Percentiles rank a stretch among this genome's conserved stretches.
phyloP scores from a whole-genome alignment of 441 rosid genomes.

The Corymbia citriodora region DNA sequence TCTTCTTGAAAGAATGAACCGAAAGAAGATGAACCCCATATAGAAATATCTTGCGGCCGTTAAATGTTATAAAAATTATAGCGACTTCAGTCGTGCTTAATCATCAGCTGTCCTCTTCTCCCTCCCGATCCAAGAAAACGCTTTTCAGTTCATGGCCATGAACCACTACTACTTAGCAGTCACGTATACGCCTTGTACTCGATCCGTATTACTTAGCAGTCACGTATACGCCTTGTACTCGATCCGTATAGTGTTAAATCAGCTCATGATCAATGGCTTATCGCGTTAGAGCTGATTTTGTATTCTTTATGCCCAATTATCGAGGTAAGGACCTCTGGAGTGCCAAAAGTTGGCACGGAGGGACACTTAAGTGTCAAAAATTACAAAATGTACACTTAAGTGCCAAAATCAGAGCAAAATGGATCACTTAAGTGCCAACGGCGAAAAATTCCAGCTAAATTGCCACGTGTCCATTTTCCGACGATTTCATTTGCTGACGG shows the following conservation, averaged over 20 bases:
- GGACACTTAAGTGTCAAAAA: no score
- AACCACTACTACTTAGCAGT: not conserved
- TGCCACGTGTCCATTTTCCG: no score
- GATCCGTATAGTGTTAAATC: not conserved
- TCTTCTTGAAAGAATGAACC: not conserved
- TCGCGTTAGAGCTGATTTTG: not conserved
- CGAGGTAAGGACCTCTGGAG: no score
- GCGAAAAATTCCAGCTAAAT: no score
- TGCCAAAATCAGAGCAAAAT: no score
- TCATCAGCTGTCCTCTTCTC: not conserved
- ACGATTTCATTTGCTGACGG: no score
- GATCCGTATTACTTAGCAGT: no score
- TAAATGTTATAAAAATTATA: not conserved
- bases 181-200: not conserved
- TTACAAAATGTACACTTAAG: no score
- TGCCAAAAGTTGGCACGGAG: no score
- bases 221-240: no score
- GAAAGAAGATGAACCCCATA: not conserved
- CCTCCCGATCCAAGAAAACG: not conserved
- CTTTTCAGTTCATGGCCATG: not conserved
- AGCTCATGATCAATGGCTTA: not conserved
- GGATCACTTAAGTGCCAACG: no score
- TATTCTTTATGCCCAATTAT: not conserved
- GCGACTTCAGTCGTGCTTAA: not conserved
- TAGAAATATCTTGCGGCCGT: not conserved